Evolutionary conservation across 495 filamentous ascomycete genomes (phyloP), one percentile per base, ranked within the genome.

Genomic region (Hypoxylon cercidicola): DNA sequence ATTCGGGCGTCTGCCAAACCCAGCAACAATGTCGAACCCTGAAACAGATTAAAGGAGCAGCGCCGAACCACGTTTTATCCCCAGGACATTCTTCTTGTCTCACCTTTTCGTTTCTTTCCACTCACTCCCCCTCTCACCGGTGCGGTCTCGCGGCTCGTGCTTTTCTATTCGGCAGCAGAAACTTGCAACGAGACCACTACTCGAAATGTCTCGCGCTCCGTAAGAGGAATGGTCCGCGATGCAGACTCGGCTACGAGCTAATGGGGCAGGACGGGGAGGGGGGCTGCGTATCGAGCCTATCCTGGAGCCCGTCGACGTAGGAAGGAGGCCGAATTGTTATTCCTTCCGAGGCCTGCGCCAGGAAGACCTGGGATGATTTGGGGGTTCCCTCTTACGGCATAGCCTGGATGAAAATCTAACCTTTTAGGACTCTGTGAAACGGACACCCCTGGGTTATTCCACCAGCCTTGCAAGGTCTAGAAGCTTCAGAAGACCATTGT

Each of bases 11-110:
- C 66, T 52, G 48, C 44, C 46, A 56, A 66, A 60, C 61, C 61
- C 62, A 65, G 61, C 66, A 45, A 62, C 45, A 62, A 61, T 41
- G 41, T 69, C 66, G 62, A 69, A 64, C 66, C 57, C 62, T 65
- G 66, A 69, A 65, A 65, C 66, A 65, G 61, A 69, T 69, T 69
- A 69, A 69, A 69, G 66, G 66, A 69, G 66, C 62, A 62, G 66
- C 61, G 62, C 66, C 61, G 66, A 65, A 66, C 66, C 66, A 65
- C 66, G 66, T 69, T 69, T 62, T 65, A 58, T 65, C 55, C 66
- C 66, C 40, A 43, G 60, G 44, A 41, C 56, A 53, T 52, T 58
- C 58, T 62, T 19, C 52, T 66, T 62, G 66, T 69, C 66, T 66
- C 66, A 69, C 57, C 49, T 62, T 32, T 37, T 53, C 19, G 10